Percentiles rank a stretch among this genome's conserved stretches.
These are phyloP conservation scores for Xanthoconium purpureum DNA, from an alignment of 768 basidiomycete genomes.

Conservation along the genomic window DNA sequence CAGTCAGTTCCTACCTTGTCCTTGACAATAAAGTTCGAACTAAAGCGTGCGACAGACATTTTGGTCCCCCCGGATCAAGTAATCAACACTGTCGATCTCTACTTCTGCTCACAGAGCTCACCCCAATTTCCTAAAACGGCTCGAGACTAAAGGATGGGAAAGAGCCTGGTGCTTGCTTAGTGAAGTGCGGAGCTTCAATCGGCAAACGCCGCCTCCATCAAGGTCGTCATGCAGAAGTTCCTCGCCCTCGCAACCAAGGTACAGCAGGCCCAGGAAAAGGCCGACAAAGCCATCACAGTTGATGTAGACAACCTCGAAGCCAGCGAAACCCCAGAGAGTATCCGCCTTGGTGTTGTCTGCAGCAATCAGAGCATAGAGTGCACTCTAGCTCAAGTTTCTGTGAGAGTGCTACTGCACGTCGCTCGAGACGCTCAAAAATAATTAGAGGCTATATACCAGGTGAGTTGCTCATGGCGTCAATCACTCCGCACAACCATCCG, in stretches of 20 bases:
- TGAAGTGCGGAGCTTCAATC: no score
- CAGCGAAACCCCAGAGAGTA: slow-evolving; percentile 90
- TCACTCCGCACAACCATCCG: neutral
- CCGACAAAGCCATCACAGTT: slow-evolving; percentile 67
- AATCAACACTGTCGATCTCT: slow-evolving; percentile 97
- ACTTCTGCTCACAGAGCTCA: no score
- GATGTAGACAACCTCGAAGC: slow-evolving; percentile 96
- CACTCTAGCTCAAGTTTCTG: slow-evolving; percentile 94
- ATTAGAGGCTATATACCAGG: slow-evolving; percentile 92
- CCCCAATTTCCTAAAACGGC: no score
- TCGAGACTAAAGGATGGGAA: no score
- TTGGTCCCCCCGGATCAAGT: slow-evolving; percentile 95
- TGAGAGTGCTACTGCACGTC: slow-evolving; percentile 98
- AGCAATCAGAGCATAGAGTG: slow-evolving; percentile 90
- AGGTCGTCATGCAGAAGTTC: slow-evolving; percentile 85
- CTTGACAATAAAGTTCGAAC: neutral
- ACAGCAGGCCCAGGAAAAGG: slow-evolving; percentile 82
- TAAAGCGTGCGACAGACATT: slow-evolving; percentile 59
- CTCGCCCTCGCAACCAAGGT: slow-evolving; percentile 78
- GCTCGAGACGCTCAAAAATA: slow-evolving; percentile 94
- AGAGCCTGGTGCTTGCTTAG: no score
- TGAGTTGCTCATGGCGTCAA: slow-evolving; percentile 32
- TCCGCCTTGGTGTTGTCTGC: slow-evolving; percentile 85
- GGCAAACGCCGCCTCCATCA: slow-evolving; percentile 87
- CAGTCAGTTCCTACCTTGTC: slow-evolving; percentile 53